phyloP scores from a whole-genome alignment of 352 stramenopile genomes.

The Phytophthora citricola region DNA sequence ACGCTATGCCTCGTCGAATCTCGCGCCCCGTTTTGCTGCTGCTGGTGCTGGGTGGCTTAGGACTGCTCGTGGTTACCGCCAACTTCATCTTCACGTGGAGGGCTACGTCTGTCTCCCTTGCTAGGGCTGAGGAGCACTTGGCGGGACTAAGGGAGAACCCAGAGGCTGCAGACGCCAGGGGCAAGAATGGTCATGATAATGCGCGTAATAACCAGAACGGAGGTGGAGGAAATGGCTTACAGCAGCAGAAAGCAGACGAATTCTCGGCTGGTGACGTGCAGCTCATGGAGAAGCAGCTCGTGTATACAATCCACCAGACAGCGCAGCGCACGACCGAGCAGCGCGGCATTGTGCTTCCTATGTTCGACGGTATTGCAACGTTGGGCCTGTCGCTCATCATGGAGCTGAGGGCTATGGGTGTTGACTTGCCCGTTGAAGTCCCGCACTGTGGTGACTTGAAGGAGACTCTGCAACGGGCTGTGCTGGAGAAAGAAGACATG shows the following conservation, averaged over 20 bases:
- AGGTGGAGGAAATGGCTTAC: slow-evolving; percentile 1
- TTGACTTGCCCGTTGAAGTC: slow-evolving; percentile 63
- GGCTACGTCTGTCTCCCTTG: slow-evolving; percentile 19
- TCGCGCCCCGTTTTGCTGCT: slow-evolving; percentile 23
- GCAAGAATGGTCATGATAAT: background rate
- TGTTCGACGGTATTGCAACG: slow-evolving; percentile 58
- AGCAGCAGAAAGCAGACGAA: slow-evolving; percentile 4
- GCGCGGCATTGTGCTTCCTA: slow-evolving; percentile 65
- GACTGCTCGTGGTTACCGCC: slow-evolving; percentile 31
- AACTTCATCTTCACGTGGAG: slow-evolving; percentile 44
- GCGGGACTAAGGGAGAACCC: slow-evolving; percentile 14
- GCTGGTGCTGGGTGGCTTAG: slow-evolving; percentile 24
- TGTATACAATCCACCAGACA: slow-evolving; percentile 41
- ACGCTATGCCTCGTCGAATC: slow-evolving; percentile 27
- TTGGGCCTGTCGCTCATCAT: slow-evolving; percentile 66
- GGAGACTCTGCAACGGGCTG: slow-evolving; percentile 31
- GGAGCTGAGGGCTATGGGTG: slow-evolving; percentile 53
- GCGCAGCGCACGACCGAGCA: slow-evolving; percentile 36
- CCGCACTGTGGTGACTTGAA: slow-evolving; percentile 69
- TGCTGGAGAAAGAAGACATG: slow-evolving; percentile 47
- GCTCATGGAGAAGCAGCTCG: slow-evolving; percentile 41
- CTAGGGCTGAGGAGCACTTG: slow-evolving; percentile 23
- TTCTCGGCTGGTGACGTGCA: slow-evolving; percentile 30
- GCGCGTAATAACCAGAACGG: background rate
- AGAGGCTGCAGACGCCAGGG: background rate